Evolutionary conservation across 371 early-diverging fungal species (phyloP), one percentile per base, ranked within the genome.

Genomic region (Homolaphlyctis polyrhiza): DNA sequence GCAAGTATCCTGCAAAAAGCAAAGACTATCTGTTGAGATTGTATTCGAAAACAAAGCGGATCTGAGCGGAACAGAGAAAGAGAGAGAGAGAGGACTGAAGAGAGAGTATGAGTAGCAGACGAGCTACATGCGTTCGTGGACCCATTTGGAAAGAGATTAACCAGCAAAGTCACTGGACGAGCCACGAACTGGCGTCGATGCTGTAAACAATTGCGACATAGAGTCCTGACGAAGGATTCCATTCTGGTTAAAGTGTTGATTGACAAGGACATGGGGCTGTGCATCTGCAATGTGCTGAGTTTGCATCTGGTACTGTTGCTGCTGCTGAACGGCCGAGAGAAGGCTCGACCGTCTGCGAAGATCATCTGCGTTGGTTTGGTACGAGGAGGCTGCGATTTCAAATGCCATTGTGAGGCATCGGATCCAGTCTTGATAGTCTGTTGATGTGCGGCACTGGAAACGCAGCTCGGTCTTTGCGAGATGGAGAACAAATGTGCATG

Each of bases 391-490:
- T 25, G 63, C 47, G 23, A 57, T 57, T 35, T 55, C 63, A 57
- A 63, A 63, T 28, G 63, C 58, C 30, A 52, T 4, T 2, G 59
- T 58, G 13, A 58, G 59, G 39, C 45, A 43, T 11, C 45, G 52
- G 35, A 63, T 63, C 71, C 61, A 74, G 32, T 62, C 71, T 63
- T 69, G 64, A 36, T 68, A 71, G 43, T 70, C 71, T 28, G 28
- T 63, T 14, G 65, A 67, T 0, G 66, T 66, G 8, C 48, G 29
- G 35, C 36, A 52, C 28, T 35, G 50, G 54, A 69, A 57, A n/a
- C 58, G 43, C 23, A 67, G 33, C 34, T 67, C 69, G 16, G 52
- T 47, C 35, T 68, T 63, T 11, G 36, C 35, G 35, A 59, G 43
- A 36, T 69, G 61, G 14, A 69, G 54, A 25, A 47, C 54, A 47